Conservation (phyloP, 169 alveolate species). For the Plasmodium vinckei region DNA sequence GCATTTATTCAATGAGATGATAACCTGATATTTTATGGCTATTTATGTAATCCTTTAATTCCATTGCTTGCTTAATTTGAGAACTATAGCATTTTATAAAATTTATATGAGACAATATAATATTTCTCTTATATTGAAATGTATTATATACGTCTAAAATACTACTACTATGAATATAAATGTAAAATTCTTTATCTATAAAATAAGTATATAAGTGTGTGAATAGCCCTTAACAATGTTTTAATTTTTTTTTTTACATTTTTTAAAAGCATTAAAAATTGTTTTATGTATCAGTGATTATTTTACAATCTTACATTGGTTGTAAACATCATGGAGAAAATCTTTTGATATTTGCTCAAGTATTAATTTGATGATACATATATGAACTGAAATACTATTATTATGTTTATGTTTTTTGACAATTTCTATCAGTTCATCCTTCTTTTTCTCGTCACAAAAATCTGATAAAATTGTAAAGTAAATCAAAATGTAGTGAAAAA, state of each 20-base stretch:
- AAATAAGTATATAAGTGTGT: background rate
- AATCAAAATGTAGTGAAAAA: background rate
- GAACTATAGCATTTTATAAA: slow-evolving; percentile 49
- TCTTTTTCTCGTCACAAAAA: slow-evolving; percentile 24
- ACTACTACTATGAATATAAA: slow-evolving; percentile 56
- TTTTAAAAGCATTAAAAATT: background rate
- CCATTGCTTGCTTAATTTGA: slow-evolving; percentile 32
- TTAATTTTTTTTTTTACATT: background rate
- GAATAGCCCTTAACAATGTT: background rate
- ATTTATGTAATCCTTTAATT: slow-evolving; percentile 43
- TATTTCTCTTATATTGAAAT: slow-evolving; percentile 54
- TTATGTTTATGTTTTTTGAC: slow-evolving; percentile 52
- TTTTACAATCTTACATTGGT: slow-evolving; percentile 27
- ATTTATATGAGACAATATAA: slow-evolving; percentile 43
- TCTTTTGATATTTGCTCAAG: slow-evolving; percentile 67
- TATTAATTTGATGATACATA: slow-evolving; percentile 50
- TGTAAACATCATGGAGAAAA: slow-evolving; percentile 24
- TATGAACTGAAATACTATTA: slow-evolving; percentile 54
- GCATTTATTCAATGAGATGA: background rate
- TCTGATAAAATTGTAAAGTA: background rate
- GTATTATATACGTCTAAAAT: slow-evolving; percentile 51
- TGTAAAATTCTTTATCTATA: slow-evolving; percentile 65
- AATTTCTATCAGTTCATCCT: slow-evolving; percentile 30
- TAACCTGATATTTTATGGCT: slow-evolving; percentile 60
- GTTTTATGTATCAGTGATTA: background rate